Conservation (phyloP, 176 grass and related monocot genomes). For the Phoenix dactylifera region DNA sequence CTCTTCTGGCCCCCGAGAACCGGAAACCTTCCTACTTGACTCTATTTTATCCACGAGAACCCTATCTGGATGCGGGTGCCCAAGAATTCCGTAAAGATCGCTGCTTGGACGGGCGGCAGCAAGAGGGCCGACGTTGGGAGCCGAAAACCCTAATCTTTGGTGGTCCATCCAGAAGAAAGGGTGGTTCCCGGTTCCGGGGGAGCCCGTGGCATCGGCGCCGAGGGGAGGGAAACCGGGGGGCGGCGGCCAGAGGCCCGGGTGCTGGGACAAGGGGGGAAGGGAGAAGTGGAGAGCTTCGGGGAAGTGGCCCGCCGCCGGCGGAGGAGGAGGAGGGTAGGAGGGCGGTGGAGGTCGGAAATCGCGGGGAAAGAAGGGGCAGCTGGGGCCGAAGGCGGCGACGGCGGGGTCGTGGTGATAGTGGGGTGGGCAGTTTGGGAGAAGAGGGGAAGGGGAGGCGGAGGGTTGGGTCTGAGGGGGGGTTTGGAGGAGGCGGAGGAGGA, state of each 20-base stretch:
- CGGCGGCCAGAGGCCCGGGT: conserved; percentile 14
- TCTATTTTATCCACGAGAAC: neutral
- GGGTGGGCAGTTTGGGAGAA: neutral
- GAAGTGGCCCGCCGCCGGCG: conserved; percentile 15
- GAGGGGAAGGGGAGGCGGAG: conserved; percentile 1
- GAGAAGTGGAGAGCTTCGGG: conserved; percentile 21
- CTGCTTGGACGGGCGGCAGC: conserved; percentile 3
- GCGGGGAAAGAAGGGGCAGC: conserved; percentile 10
- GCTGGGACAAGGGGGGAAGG: neutral
- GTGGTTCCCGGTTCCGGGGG: conserved; percentile 8
- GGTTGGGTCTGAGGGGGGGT: conserved; percentile 25
- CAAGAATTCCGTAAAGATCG: conserved; percentile 3
- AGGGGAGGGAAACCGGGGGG: conserved; percentile 12
- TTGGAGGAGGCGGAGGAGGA: conserved; percentile 56
- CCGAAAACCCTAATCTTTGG: conserved; percentile 8
- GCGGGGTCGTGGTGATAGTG: conserved; percentile 33
- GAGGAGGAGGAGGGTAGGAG: neutral
- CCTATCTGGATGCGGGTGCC: too few relatives aligned
- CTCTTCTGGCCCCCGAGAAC: neutral
- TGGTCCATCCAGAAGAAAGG: conserved; percentile 18
- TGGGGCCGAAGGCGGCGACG: conserved; percentile 38
- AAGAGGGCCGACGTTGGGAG: conserved; percentile 8
- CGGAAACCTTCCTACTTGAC: neutral
- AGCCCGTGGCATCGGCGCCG: neutral
- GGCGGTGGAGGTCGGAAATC: neutral